Percentiles rank a stretch among this genome's conserved stretches.
Conservation (phyloP, 1,284 basidiomycete genomes). For the Microbotryomycetes sp. region DNA sequence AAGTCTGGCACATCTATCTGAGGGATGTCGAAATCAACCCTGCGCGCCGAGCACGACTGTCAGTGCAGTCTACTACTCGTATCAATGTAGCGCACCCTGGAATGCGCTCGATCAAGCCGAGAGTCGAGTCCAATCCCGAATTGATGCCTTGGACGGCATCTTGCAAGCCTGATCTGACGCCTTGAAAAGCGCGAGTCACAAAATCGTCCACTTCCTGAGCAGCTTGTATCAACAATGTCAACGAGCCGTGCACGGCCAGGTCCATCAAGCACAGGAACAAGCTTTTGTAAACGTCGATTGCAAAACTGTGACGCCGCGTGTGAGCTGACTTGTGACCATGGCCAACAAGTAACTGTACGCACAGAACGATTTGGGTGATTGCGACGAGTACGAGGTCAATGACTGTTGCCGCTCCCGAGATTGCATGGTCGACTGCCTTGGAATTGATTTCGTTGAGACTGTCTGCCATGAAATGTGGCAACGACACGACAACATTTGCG, state of each 20-base stretch:
- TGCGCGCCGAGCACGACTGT: constrained; percentile 43
- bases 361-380: constrained; percentile 75
- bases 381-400: constrained; percentile 33
- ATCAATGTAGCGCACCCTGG: constrained; percentile 44
- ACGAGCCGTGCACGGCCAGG: constrained; percentile 70
- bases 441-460: constrained; percentile 73
- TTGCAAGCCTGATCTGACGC: constrained; percentile 61
- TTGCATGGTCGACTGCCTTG: constrained; percentile 65
- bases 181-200: constrained; percentile 54
- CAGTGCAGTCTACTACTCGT: neutral
- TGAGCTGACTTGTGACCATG: constrained; percentile 27
- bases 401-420: constrained; percentile 54
- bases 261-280: constrained; percentile 88
- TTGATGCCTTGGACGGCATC: constrained; percentile 62
- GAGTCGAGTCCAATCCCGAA: constrained; percentile 56
- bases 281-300: constrained; percentile 83
- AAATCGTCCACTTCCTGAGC: constrained; percentile 61
- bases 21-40: constrained; percentile 56
- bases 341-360: constrained; percentile 1
- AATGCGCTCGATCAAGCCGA: constrained; percentile 61
- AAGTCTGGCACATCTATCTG: constrained; percentile 66
- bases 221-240: constrained; percentile 71
- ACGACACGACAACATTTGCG: constrained; percentile 68
- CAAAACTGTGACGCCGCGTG: constrained; percentile 48
- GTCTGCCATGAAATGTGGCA: constrained; percentile 78